Conservation (phyloP, 225 moss, liverwort and hornwort genomes). For the Pseudoscleropodium purum region DNA sequence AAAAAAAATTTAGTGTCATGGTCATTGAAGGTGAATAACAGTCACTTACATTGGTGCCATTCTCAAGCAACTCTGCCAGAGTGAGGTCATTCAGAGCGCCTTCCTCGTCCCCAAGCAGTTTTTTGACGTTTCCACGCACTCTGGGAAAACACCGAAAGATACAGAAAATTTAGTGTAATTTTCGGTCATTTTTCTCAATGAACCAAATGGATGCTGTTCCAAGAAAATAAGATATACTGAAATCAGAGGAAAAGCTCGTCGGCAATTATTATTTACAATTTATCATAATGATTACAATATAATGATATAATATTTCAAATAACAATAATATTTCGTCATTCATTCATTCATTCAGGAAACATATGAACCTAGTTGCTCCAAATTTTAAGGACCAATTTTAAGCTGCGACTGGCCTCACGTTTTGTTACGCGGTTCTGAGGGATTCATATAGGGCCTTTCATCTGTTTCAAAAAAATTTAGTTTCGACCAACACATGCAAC, state of each 20-base stretch:
- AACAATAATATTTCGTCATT: not conserved
- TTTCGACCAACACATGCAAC: not conserved
- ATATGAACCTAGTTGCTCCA: not conserved
- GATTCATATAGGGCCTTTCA: not conserved
- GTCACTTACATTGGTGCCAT: constrained; percentile 16
- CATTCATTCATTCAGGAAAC: not conserved
- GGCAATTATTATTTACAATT: not conserved
- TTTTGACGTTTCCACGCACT: constrained; percentile 39
- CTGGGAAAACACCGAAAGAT: not conserved
- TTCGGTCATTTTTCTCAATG: not conserved
- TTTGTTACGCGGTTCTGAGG: not conserved
- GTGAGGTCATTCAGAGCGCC: constrained; percentile 37
- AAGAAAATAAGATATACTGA: not conserved
- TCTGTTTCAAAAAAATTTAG: not conserved
- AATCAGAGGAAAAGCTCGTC: not conserved
- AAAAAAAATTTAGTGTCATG: not conserved
- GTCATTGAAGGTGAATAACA: not conserved
- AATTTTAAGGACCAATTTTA: not conserved
- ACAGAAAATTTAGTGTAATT: not conserved
- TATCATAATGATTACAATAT: not conserved
- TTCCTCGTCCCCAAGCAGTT: constrained; percentile 32
- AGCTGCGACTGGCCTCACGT: not conserved
- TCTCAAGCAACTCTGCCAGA: constrained; percentile 35
- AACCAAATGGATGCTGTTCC: not conserved
- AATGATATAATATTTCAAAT: too few relatives aligned